A percentile compares a stretch with the other conserved stretches of the same genome.
phyloP scores from a whole-genome alignment of 139 green algal genomes.

The Chlorella ohadii region DNA sequence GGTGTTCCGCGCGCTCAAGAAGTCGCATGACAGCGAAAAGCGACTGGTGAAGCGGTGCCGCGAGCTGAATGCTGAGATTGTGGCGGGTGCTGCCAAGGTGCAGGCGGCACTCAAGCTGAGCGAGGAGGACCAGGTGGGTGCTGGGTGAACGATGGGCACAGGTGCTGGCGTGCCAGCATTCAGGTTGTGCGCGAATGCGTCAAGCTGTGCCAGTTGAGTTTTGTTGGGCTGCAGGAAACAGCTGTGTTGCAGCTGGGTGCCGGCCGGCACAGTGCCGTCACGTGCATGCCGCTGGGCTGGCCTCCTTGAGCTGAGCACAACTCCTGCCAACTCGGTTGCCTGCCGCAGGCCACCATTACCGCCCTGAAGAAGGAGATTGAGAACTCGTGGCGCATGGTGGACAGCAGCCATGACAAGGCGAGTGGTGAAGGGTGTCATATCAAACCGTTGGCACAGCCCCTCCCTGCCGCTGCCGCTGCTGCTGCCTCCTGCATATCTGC shows the following conservation, averaged over 20 bases:
- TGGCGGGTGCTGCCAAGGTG: conserved; percentile 90
- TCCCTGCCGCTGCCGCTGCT: not conserved
- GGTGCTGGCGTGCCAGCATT: too few species aligned
- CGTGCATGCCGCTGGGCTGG: too few species aligned
- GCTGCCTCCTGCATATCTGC: not conserved
- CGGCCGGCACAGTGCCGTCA: too few species aligned
- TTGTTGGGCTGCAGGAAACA: too few species aligned
- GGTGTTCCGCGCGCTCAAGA: conserved; percentile 76
- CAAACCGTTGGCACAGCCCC: not conserved
- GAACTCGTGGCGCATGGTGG: conserved; percentile 92
- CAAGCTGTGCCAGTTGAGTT: too few species aligned
- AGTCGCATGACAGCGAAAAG: conserved; percentile 92
- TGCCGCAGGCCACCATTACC: conserved; percentile 67
- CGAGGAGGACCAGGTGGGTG: conserved; percentile 84
- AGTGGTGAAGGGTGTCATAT: not conserved
- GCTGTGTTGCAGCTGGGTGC: too few species aligned
- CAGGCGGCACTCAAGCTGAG: conserved; percentile 90
- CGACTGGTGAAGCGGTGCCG: conserved; percentile 86
- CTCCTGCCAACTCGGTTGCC: too few species aligned
- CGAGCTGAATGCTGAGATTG: conserved; percentile 91
- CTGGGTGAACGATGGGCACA: too few species aligned
- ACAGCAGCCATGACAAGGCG: conserved; percentile 87
- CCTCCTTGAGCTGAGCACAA: too few species aligned
- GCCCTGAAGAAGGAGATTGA: conserved; percentile 94
- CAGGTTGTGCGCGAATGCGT: too few species aligned